Base-by-base conservation (phyloP, 2,329 filamentous ascomycete species). In the Colletotrichum neosansevieriae region DNA sequence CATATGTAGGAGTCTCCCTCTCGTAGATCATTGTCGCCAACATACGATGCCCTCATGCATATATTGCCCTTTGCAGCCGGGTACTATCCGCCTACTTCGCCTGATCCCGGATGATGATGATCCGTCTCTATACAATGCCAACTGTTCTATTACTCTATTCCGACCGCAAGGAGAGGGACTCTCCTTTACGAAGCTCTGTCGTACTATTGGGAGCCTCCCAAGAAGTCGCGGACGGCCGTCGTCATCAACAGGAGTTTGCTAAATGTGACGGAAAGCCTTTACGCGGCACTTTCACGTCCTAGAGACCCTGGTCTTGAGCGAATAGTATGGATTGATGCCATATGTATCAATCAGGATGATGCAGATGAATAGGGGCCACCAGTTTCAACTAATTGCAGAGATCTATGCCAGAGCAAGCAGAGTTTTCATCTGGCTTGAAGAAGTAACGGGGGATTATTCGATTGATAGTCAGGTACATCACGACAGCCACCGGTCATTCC, bases 221-320 rank as follows among this genome's bases (percentile, higher is more conserved):
- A 6, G 1, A 32, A 12, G 24, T 50, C 24, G 15, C 47, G 10
- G 7, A 32, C 24, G 3, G 24, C 0, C 3, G 47, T n/a, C n/a
- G n/a, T n/a, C n/a, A n/a, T n/a, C n/a, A n/a, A n/a, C n/a, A n/a
- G 0, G 3, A 0, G 24, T 7, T 1, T 1, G 0, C 10, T 50
- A 1, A 19, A 2, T 0, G 0, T 50, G 3, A 32, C 47, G 0
- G 47, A 50, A 6, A 50, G n/a, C 24, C 47, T 50, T 0, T 7
- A 50, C 0, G 21, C 24, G 29, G 47, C 47, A 2, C 47, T 50
- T 10, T 0, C 1, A 3, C 24, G 13, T 21, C 24, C 32, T 7
- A 19, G 47, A 1, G 47, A 32, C 21, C 47, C 47, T 11, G 6
- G 2, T 3, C 36, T 56, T 12, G 36, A 56, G 11, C 34, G 53